These are phyloP conservation scores for Trichoderma atrobrunneum DNA, from an alignment of 2,329 filamentous ascomycete genomes.

Conservation along the genomic window DNA sequence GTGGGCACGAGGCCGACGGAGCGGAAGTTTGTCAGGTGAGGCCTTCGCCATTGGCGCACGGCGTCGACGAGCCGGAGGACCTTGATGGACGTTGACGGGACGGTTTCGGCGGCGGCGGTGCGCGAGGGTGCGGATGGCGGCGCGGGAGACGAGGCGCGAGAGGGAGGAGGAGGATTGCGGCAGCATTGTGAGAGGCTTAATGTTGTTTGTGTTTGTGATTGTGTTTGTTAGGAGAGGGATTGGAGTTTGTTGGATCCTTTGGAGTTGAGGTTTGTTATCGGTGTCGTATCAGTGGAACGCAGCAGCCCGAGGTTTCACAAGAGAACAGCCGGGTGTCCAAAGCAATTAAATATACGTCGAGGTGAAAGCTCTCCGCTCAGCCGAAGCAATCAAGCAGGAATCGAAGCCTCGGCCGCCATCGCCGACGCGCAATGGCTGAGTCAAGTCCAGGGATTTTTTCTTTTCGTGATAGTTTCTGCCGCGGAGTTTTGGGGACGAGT, in stretches of 20 bases:
- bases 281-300: neutral
- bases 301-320: neutral
- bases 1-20: constrained; percentile 89
- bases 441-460: neutral
- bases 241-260: neutral
- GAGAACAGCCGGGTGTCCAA: neutral
- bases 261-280: neutral
- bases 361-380: neutral
- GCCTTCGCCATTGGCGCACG: constrained; percentile 66
- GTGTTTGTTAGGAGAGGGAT: neutral
- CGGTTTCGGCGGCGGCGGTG: constrained; percentile 38
- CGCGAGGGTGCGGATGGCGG: constrained; percentile 19
- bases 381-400: constrained; percentile 20
- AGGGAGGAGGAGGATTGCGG: constrained; percentile 5
- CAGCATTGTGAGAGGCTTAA: neutral
- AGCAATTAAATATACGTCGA: neutral
- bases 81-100: constrained; percentile 59
- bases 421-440: constrained; percentile 32
- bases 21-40: constrained; percentile 63
- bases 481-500: constrained; percentile 45
- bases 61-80: constrained; percentile 73
- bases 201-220: neutral
- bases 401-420: constrained; percentile 29
- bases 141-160: constrained; percentile 12
- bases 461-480: constrained; percentile 48